Evolutionary conservation across 805 yeast genomes (phyloP).

Genomic region (Yarrowia hollandica): DNA sequence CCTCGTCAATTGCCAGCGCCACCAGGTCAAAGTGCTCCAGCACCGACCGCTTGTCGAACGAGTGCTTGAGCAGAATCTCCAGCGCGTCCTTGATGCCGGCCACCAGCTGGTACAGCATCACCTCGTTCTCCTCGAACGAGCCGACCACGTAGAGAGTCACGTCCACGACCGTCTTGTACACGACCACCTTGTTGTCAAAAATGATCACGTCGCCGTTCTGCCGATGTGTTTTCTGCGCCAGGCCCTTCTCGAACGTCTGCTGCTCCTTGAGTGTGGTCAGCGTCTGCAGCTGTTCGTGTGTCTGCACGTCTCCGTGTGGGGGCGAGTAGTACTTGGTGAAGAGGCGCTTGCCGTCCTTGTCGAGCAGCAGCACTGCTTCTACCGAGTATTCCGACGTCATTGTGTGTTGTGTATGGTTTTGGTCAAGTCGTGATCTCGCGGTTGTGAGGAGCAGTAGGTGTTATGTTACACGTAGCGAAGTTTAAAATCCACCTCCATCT

Average conservation of each 20-base stretch:
- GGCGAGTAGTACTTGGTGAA: constrained; percentile 81
- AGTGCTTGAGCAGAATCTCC: constrained; percentile 64
- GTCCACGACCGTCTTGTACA: constrained; percentile 85
- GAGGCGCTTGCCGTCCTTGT: constrained; percentile 74
- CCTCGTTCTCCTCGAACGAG: constrained; percentile 79
- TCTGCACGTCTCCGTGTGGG: constrained; percentile 47
- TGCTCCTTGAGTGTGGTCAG: constrained; percentile 59
- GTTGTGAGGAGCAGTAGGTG: neutral
- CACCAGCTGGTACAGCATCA: constrained; percentile 70
- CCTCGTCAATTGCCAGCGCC: constrained; percentile 83
- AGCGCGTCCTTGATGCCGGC: constrained; percentile 79
- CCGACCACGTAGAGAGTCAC: constrained; percentile 71
- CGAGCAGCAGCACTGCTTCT: constrained; percentile 76
- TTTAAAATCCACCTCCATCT: neutral
- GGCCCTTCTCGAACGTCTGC: constrained; percentile 67
- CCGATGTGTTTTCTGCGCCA: constrained; percentile 76
- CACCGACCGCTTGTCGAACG: constrained; percentile 75
- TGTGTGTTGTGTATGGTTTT: constrained; percentile 38
- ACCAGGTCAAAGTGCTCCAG: constrained; percentile 84
- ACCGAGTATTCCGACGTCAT: constrained; percentile 62
- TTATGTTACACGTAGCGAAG: constrained; percentile 27
- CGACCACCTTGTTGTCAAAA: constrained; percentile 73
- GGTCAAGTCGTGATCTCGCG: neutral
- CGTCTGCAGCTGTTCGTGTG: constrained; percentile 33
- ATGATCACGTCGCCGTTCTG: constrained; percentile 77